Conservation (phyloP, 2,329 filamentous ascomycete species). For the Hymenoscyphus albidus region DNA sequence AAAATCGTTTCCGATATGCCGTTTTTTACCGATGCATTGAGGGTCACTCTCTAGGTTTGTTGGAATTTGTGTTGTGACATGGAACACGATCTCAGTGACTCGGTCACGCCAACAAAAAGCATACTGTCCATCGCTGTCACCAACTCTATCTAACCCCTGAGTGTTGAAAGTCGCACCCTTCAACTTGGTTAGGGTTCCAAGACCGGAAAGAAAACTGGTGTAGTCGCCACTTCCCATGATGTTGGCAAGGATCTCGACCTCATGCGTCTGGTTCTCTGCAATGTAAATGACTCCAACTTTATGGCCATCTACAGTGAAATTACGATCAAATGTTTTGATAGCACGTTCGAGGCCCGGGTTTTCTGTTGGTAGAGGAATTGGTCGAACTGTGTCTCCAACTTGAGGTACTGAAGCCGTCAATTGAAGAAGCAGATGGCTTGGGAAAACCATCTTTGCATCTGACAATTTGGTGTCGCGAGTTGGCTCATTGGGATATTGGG, state of each 20-base stretch:
- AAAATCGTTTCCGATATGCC: constrained; percentile 94
- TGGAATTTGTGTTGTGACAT: constrained; percentile 96
- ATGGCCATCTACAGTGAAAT: constrained; percentile 87
- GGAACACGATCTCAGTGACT: constrained; percentile 92
- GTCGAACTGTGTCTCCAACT: constrained; percentile 54
- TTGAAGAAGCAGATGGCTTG: constrained; percentile 69
- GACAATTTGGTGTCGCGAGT: constrained; percentile 48
- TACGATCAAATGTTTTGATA: constrained; percentile 78
- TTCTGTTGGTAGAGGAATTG: constrained; percentile 70
- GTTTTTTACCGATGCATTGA: constrained; percentile 79
- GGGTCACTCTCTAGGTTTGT: constrained; percentile 75
- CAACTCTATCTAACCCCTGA: constrained; percentile 77
- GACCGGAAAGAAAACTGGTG: constrained; percentile 73
- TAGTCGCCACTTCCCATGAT: constrained; percentile 84
- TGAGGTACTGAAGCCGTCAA: constrained; percentile 62
- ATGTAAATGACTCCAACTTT: constrained; percentile 95
- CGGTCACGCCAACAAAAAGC: constrained; percentile 93
- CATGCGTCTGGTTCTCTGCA: constrained; percentile 76
- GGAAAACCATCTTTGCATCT: constrained; percentile 60
- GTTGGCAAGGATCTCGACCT: constrained; percentile 83
- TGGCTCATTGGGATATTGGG: constrained; percentile 45
- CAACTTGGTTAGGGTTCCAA: constrained; percentile 78
- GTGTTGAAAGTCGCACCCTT: constrained; percentile 87
- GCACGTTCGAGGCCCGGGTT: constrained; percentile 50
- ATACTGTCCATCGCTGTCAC: constrained; percentile 78